Percentiles rank a stretch among this genome's conserved stretches.
Evolutionary conservation across 345 rosid genomes (phyloP).

Genomic region (Eucalyptus erythrocorys): DNA sequence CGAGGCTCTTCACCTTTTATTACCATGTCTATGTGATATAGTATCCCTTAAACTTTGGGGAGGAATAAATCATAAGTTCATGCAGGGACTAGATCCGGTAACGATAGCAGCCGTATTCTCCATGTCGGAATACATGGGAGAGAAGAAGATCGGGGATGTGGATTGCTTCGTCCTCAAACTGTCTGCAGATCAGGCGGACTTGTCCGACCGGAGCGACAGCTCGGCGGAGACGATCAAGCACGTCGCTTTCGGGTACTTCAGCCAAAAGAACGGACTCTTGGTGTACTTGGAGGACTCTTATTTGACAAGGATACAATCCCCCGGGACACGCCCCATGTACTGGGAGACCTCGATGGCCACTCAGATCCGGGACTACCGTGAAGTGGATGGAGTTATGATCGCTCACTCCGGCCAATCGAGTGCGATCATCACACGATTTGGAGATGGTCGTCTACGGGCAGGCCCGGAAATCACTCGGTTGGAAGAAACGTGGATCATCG

Average conservation of each 20-base stretch:
- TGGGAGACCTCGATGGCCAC: conserved; percentile 95
- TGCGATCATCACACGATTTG: conserved; percentile 72
- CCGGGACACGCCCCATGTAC: conserved; percentile 63
- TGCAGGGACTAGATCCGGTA: conserved; percentile 87
- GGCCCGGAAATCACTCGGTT: conserved; percentile 65
- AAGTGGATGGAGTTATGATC: conserved; percentile 69
- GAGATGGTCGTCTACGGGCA: conserved; percentile 51
- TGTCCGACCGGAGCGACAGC: conserved; percentile 64
- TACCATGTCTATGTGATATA: background rate
- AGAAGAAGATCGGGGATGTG: conserved; percentile 41
- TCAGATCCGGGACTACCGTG: conserved; percentile 53
- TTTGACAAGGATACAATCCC: conserved; percentile 73
- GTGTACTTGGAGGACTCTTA: conserved; percentile 57
- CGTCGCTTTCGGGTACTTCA: conserved; percentile 72
- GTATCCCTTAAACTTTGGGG: background rate
- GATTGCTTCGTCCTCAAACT: conserved; percentile 84
- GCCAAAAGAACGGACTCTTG: conserved; percentile 83
- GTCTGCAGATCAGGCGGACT: conserved; percentile 64
- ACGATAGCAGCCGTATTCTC: conserved; percentile 75
- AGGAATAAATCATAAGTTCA: background rate
- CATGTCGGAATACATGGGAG: conserved; percentile 76
- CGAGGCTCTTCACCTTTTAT: background rate
- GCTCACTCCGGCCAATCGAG: conserved; percentile 79
- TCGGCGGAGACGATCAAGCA: conserved; percentile 96
- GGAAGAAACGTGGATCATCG: conserved; percentile 82